phyloP scores from a whole-genome alignment of 805 yeast species.

The Osmozyma mogii region DNA sequence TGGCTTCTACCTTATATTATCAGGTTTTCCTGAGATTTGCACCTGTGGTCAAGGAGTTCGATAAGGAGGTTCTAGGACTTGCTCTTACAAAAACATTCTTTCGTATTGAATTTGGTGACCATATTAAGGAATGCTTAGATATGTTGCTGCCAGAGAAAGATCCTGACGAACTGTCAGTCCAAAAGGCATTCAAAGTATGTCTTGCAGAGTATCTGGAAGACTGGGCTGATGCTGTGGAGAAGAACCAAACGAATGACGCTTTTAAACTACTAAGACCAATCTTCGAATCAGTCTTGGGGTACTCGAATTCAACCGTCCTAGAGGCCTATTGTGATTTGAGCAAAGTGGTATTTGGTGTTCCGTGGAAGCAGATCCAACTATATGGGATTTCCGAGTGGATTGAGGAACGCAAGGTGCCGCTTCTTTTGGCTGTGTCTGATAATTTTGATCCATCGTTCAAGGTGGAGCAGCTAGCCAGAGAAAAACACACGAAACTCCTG shows the following conservation, averaged over 20 bases:
- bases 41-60: constrained; percentile 37
- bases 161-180: too few species aligned
- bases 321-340: constrained; percentile 1
- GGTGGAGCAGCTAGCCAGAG: constrained; percentile 38
- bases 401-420: constrained; percentile 19
- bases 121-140: constrained; percentile 11
- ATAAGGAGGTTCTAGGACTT: constrained; percentile 39
- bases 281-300: too few species aligned
- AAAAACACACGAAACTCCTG: constrained; percentile 17
- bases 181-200: too few species aligned
- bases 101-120: constrained; percentile 16
- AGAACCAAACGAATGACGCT: too few species aligned
- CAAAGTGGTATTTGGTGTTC: constrained; percentile 12
- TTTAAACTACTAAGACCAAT: too few species aligned
- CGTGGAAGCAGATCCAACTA: constrained; percentile 19
- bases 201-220: too few species aligned
- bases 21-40: constrained; percentile 40
- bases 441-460: constrained; percentile 62
- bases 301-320: too few species aligned
- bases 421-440: constrained; percentile 50
- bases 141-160: neutral
- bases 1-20: constrained; percentile 35
- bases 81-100: constrained; percentile 24
- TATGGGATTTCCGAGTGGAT: constrained; percentile 27
- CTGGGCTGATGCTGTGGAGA: too few species aligned